These are phyloP conservation scores for Fusarium decemcellulare DNA, from an alignment of 2,329 filamentous ascomycete genomes.

Conservation along the genomic window DNA sequence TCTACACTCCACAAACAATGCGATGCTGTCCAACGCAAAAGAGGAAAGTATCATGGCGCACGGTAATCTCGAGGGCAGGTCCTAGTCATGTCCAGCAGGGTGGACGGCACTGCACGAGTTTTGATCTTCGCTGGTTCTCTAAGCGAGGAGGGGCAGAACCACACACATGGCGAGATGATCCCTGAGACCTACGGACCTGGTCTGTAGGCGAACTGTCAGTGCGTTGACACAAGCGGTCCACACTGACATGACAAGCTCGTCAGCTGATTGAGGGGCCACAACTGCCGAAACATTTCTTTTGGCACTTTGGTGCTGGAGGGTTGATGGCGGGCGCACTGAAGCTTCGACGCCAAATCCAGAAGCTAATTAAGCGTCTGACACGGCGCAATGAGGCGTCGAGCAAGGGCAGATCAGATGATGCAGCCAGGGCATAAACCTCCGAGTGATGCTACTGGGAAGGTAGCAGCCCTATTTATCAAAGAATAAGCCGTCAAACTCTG, in stretches of 20 bases:
- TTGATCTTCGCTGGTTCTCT: not conserved
- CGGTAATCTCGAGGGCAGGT: not conserved
- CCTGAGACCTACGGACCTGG: not conserved
- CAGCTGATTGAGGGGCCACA: not conserved
- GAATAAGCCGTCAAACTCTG: no score
- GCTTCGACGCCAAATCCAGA: no score
- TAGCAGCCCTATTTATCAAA: no score
- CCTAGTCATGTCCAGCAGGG: constrained; percentile 4
- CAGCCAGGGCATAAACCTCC: no score
- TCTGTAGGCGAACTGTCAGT: constrained; percentile 3
- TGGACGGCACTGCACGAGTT: not conserved
- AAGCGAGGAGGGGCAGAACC: no score
- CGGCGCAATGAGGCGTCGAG: not conserved
- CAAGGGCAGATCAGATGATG: no score
- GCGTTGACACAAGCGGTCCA: not conserved
- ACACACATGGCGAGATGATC: no score
- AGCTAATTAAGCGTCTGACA: not conserved
- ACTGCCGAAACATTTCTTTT: no score
- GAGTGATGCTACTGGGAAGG: no score
- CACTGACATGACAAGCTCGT: not conserved
- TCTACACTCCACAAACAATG: constrained; percentile 24
- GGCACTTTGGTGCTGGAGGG: no score
- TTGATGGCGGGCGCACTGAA: no score
- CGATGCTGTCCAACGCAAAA: constrained; percentile 25
- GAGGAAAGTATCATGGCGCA: constrained; percentile 7